Percentiles rank a stretch among this genome's conserved stretches.
Conservation (phyloP, 2,329 filamentous ascomycete genomes). For the Botrytis byssoidea region DNA sequence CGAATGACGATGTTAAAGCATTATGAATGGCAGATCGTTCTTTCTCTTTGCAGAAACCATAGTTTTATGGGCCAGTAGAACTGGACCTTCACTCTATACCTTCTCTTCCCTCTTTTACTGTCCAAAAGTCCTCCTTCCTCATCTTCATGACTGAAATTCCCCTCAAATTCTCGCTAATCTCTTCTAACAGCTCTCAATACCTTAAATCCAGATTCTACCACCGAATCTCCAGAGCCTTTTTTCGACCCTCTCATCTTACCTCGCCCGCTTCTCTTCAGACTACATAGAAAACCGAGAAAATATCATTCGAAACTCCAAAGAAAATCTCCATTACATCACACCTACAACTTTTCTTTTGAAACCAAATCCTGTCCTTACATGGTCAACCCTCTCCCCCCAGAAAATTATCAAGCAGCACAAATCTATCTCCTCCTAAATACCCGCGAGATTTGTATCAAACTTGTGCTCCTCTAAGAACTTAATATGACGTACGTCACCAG, state of each 20-base stretch:
- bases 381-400: not conserved
- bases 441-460: not conserved
- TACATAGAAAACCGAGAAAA: accelerated
- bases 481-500: not conserved
- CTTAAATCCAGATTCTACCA: not conserved
- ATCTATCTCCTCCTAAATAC: not conserved
- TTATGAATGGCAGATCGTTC: not conserved
- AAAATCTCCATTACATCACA: not conserved
- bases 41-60: not conserved
- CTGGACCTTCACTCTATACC: not conserved
- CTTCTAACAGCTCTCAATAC: not conserved
- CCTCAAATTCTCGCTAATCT: not conserved
- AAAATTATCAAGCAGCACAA: accelerated
- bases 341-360: too few relatives aligned
- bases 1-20: accelerated
- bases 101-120: too few relatives aligned
- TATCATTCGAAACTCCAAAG: accelerated
- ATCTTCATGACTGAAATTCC: not conserved
- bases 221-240: not conserved
- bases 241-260: accelerated
- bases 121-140: not conserved
- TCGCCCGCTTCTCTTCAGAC: not conserved
- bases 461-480: accelerated
- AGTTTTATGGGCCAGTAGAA: not conserved
- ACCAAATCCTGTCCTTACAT: not conserved